Base-by-base conservation (phyloP, 805 yeast genomes). In the Priceomyces melissophilus region DNA sequence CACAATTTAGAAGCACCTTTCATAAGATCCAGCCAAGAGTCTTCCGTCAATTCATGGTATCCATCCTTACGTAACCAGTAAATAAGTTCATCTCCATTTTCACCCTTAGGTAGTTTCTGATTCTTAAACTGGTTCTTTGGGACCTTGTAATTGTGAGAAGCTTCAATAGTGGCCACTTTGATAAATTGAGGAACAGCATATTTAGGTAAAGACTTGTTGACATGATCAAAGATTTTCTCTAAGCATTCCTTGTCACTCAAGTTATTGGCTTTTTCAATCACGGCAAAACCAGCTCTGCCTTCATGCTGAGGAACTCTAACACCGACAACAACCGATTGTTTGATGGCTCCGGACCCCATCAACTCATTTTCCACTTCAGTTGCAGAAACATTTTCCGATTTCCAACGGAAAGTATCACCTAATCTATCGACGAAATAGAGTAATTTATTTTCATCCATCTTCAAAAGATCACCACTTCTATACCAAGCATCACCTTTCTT, bases 361-460 rank as follows among this genome's bases (percentile, higher is more conserved):
- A 86, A 62, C 56, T 81, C 82, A 55, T 83, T 85, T 58, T 91
- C 97, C 30, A 90, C 96, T 65, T 90, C 97, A 27, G 90, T 82
- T 10, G 97, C 89, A 12, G 93, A 81, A 9, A 91, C 96, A 60
- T 90, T 90, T 65, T 90, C 98, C 2, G 95, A 84, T 66, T 88
- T 91, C 98, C 98, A 90, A 52, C 98, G 75, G 69, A 86, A 90
- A 0, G 97, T 91, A 57, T 90, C 98, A 32, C 98, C 98, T 55
- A 91, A 65, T 55, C 98, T 73, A 68, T 90, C 98, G 34, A 89
- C 87, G 61, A 90, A 90, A 63, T 84, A 87, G 58, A 84, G 73
- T 48, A 82, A 65, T 1, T 87, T 85, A 48, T 81, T 75, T 23
- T 69, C 70, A 60, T 88, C 96, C 57, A 72, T 65, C 50, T 69